A percentile compares a stretch with the other conserved stretches of the same genome.
These are phyloP conservation scores for Byssoonygena ceratinophila DNA, from an alignment of 2,329 filamentous ascomycete genomes.

Conservation along the genomic window DNA sequence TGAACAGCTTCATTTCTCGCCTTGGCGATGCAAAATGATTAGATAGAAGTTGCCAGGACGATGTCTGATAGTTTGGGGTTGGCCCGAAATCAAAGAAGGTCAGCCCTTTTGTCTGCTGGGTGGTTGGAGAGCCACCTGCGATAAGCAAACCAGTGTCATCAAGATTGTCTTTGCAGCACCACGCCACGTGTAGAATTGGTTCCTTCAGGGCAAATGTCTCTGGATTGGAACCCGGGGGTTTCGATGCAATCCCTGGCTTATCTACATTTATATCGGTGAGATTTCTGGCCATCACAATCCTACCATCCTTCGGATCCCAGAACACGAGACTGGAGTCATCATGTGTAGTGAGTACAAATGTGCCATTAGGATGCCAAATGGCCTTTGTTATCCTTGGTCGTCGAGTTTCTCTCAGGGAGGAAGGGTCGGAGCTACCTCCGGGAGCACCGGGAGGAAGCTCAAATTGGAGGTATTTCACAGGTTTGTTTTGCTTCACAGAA, in stretches of 20 bases:
- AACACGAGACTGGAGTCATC: slow-evolving; percentile 87
- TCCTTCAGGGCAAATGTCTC: slow-evolving; percentile 53
- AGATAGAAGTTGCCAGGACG: slow-evolving; percentile 72
- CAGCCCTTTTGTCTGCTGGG: slow-evolving; percentile 60
- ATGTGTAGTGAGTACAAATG: slow-evolving; percentile 74
- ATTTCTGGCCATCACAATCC: slow-evolving; percentile 72
- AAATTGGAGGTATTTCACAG: slow-evolving; percentile 73
- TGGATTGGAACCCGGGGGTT: slow-evolving; percentile 28
- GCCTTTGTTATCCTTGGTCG: slow-evolving; percentile 70
- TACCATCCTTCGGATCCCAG: slow-evolving; percentile 86
- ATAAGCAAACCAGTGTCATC: slow-evolving; percentile 86
- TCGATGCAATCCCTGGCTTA: slow-evolving; percentile 44
- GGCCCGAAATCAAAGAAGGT: slow-evolving; percentile 82
- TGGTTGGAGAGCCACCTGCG: slow-evolving; percentile 64
- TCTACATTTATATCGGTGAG: slow-evolving; percentile 64
- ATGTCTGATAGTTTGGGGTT: slow-evolving; percentile 84
- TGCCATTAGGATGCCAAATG: slow-evolving; percentile 89
- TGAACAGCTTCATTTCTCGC: slow-evolving; percentile 57
- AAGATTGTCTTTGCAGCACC: slow-evolving; percentile 86
- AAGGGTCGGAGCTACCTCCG: slow-evolving; percentile 60
- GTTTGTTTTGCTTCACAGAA: slow-evolving; percentile 83
- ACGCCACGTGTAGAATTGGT: slow-evolving; percentile 67
- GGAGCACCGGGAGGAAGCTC: slow-evolving; percentile 69
- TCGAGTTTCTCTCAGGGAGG: slow-evolving; percentile 51
- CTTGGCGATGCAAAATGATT: slow-evolving; percentile 71